Evolutionary conservation across 257 asterid species (phyloP), one percentile per base, ranked within the genome.

Genomic region (Solanum megistacrolobum): DNA sequence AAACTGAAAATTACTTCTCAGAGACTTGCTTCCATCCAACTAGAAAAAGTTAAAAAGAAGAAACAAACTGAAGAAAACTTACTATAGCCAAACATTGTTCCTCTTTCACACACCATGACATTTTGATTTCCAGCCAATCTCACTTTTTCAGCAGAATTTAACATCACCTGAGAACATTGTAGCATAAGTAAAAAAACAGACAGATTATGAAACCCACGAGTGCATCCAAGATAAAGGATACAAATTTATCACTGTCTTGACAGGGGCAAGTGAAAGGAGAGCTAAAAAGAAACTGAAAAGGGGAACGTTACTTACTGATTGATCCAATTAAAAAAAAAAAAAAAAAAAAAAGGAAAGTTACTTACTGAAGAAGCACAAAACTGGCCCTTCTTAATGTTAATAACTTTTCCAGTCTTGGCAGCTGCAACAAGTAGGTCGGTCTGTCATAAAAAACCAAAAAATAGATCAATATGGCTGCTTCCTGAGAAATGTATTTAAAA

Each of bases 61-160:
- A 27, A 55, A 58, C 78, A 89, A 46, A 86, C 83, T 81, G 46
- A 76, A 74, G 52, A 39, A 27, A 46, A 93, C 98, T 92, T 92
- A 96, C 98, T 95, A 79, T 96, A 97, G 89, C 98, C 99, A 92
- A 96, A 97, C 98, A 97, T 96, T 71, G 99, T 97, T 89, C 99
- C 99, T 92, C 99, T 95, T 94, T 97, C 99, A 86, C 99, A 97
- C 88, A 96, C 99, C 99, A 97, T 96, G 73, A 97, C 98, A 89
- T 97, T 97, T 87, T 93, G 94, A 92, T 97, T 97, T 89, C 99
- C 99, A 85, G 98, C 99, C 93, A 93, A 86, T 91, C 98, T 94
- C 83, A 96, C 92, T 91, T 96, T 97, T 91, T 97, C 99, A 76
- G 96, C 98, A 86, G 99, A 97, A 89, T 95, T 97, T 69, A 55